Evolutionary conservation across 1,139 yeast genomes (phyloP), one percentile per base, ranked within the genome.

Genomic region (Kurtzmaniella quercitrusa): DNA sequence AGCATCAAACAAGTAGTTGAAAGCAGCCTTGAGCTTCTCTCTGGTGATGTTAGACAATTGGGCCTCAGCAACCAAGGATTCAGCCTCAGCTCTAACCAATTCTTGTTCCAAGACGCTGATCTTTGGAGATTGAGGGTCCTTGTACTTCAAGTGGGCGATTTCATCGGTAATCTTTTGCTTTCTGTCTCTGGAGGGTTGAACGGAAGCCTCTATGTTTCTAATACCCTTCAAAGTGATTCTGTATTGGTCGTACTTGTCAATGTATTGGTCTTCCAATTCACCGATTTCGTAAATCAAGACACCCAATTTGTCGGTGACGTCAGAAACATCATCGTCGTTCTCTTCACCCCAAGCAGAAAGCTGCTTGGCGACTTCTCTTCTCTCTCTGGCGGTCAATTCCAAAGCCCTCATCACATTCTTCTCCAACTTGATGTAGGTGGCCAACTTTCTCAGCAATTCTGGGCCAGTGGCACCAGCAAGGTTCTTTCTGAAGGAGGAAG

Each of bases 31-130:
- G 68, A 93, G 80, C 78, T 91, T 90, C 71, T 93, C 96, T 70
- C 98, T 86, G 56, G 98, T 93, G 70, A 93, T 93, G 77, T 93
- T 93, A 51, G 96, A 87, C 65, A 93, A 81, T 77, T 93, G 98
- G 45, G 98, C 98, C 76, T 93, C 98, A 48, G 98, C 98, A 58
- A 93, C 98, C 59, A 93, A 81, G 43, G 96, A 89, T 75, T 93
- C 98, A 55, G 98, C 98, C 76, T 93, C 98, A 43, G 98, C 97
- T 71, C 98, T 86, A 53, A 93, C 98, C 66, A 93, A 81, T 74
- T 93, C 98, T 75, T 93, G 98, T 77, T 93, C 98, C 66, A 93
- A 81, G 45, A 91, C 90, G 52, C 89, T 82, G 55, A 93, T 88
- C 78, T 89, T 91, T 69, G 96, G 96, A 46, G 96, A 88, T 72